Evolutionary conservation across 176 grass and related monocot species (phyloP).

Genomic region (Neostapfia colusana): DNA sequence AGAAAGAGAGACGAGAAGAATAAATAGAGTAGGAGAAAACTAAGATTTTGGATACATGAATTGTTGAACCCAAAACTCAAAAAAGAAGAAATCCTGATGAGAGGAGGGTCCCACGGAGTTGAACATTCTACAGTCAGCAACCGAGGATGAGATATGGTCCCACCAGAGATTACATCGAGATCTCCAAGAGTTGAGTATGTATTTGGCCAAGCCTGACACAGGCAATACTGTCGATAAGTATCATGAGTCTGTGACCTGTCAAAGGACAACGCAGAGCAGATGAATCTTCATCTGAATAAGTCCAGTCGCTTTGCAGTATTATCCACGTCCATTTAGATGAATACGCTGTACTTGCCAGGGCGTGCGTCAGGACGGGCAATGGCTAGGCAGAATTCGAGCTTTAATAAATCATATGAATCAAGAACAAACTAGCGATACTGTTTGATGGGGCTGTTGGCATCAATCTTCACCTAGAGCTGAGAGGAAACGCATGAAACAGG

Average conservation of each 20-base stretch:
- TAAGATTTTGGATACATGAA: no score
- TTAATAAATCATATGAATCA: not conserved
- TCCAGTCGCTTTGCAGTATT: not conserved
- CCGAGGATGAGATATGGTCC: not conserved
- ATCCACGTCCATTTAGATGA: not conserved
- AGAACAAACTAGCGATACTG: not conserved
- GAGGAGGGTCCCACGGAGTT: not conserved
- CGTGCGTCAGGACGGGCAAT: no score
- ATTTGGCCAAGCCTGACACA: not conserved
- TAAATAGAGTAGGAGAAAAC: no score
- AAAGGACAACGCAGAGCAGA: not conserved
- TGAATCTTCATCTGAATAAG: not conserved
- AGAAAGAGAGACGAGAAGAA: no score
- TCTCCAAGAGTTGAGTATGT: not conserved
- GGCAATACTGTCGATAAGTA: slow-evolving; percentile 12
- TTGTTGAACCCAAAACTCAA: no score
- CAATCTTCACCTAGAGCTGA: slow-evolving; percentile 5
- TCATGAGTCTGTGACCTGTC: slow-evolving; percentile 6
- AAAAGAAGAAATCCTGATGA: not conserved
- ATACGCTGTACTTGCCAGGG: not conserved
- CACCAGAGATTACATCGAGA: not conserved
- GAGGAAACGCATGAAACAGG: not conserved
- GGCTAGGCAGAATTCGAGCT: not conserved
- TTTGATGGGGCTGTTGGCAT: slow-evolving; percentile 14
- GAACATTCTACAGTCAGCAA: not conserved